Conservation (phyloP, 2,329 filamentous ascomycete species). For the Metarhizium robertsii region DNA sequence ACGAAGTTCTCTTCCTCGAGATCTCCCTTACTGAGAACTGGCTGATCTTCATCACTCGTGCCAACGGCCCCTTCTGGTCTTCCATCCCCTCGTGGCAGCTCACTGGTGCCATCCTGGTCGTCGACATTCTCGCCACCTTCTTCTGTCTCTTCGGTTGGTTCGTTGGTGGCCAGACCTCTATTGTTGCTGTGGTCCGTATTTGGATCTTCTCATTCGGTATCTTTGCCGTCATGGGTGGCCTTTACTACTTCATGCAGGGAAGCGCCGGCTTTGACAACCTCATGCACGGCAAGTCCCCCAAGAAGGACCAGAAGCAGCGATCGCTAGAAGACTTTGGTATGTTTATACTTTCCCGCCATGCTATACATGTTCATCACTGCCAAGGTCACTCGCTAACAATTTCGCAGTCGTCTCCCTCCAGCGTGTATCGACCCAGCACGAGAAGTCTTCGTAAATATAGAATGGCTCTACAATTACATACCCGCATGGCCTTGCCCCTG, state of each 20-base stretch:
- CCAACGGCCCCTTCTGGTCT: constrained; percentile 87
- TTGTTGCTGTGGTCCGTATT: constrained; percentile 77
- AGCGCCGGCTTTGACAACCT: constrained; percentile 79
- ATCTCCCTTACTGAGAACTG: constrained; percentile 90
- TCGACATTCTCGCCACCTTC: constrained; percentile 76
- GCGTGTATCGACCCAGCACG: constrained; percentile 84
- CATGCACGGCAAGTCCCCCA: constrained; percentile 82
- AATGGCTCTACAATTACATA: constrained; percentile 25
- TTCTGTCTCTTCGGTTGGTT: constrained; percentile 86
- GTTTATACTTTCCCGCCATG: constrained; percentile 23
- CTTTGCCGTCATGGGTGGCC: constrained; percentile 71
- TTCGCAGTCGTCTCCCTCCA: constrained; percentile 72
- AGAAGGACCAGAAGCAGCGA: constrained; percentile 74
- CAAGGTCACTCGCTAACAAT: constrained; percentile 35
- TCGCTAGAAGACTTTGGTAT: constrained; percentile 84
- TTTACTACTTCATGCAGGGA: constrained; percentile 70
- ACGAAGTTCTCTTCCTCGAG: constrained; percentile 80
- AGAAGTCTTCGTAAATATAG: constrained; percentile 63
- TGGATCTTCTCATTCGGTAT: constrained; percentile 89
- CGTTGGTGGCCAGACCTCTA: constrained; percentile 56
- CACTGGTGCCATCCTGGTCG: constrained; percentile 64
- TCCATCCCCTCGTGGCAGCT: constrained; percentile 84
- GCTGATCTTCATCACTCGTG: constrained; percentile 93
- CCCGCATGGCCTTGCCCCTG: constrained; percentile 25
- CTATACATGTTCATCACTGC: background rate